Base-by-base conservation (phyloP, 345 rosid genomes). In the Odontarrhena argentea region DNA sequence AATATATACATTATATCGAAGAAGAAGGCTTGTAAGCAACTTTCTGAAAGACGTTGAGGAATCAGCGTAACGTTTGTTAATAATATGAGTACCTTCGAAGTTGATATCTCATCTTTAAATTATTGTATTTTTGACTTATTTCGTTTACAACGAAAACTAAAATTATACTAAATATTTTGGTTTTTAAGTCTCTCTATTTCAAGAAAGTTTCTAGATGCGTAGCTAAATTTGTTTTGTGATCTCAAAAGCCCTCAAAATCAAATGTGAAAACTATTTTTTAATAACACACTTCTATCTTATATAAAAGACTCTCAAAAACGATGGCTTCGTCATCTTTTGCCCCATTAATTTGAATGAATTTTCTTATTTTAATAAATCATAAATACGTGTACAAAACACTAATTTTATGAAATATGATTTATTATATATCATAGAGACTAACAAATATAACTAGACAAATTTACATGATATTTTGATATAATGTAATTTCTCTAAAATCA, bases 1-100 rank as follows among this genome's bases (percentile, higher is more conserved):
- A 12, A 18, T 18, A 18, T 18, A 18, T 18, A 63, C 30, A 74
- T 34, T 62, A 41, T 28, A 62, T 53, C 14, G 49, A 54, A 66
- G 72, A 67, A 67, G 68, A 37, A 74, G 69, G 70, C 78, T 75
- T 75, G 56, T 42, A 75, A 75, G 78, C 78, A 75, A 74, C 74
- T 74, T 68, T 74, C 49, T 62, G 57, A 68, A 55, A 56, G 78
- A 67, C 57, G 78, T 63, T 75, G 66, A 55, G 43, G 60, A 62
- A 75, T 75, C 78, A 68, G 37, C 78, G 74, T 68, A 63, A 55
- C 74, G 74, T 74, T 68, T 74, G 78, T 74, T 74, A 74, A 74
- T 62, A 74, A 62, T 55, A 68, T 68, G 48, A 74, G 78, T 69
- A 75, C 70, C 75, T 75, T 75, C 60, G 71, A 75, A 75, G 78